Evolutionary conservation across 2,329 filamentous ascomycete genomes (phyloP).

Genomic region (Ascochyta koolunga): DNA sequence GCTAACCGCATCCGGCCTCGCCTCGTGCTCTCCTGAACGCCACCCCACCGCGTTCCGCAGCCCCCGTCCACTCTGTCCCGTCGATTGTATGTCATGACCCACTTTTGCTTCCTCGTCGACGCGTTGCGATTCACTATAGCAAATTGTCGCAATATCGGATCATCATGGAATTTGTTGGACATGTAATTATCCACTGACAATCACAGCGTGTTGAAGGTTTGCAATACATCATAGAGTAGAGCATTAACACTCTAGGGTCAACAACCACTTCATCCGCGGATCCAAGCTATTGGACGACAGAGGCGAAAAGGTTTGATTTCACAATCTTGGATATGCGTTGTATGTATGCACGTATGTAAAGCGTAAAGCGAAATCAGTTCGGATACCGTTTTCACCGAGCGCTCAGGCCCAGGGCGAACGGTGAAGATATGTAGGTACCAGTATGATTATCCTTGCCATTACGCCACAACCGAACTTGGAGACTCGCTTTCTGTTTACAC

Average conservation of each 20-base stretch:
- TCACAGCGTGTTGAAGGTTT: background rate
- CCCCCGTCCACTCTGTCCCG: background rate
- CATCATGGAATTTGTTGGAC: no score
- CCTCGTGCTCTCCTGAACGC: slow-evolving; percentile 7
- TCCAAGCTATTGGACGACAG: background rate
- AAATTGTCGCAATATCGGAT: background rate
- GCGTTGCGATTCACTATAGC: background rate
- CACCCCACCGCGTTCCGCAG: slow-evolving; percentile 9
- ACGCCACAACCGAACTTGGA: background rate
- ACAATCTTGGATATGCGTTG: background rate
- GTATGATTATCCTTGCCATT: no score
- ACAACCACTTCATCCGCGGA: no score
- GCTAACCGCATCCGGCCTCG: background rate
- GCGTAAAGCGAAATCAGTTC: background rate
- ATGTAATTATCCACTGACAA: no score
- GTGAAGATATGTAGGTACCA: background rate
- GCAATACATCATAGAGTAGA: no score
- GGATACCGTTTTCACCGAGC: background rate
- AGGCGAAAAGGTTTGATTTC: no score
- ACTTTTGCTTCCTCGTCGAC: slow-evolving; percentile 4
- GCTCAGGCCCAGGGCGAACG: background rate
- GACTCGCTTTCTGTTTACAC: background rate
- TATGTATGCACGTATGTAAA: no score
- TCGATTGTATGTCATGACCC: slow-evolving; percentile 17
- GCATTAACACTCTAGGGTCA: no score